Percentiles rank a stretch among this genome's conserved stretches.
phyloP scores from a whole-genome alignment of 257 asterid species.

The Scutellaria galericulata region DNA sequence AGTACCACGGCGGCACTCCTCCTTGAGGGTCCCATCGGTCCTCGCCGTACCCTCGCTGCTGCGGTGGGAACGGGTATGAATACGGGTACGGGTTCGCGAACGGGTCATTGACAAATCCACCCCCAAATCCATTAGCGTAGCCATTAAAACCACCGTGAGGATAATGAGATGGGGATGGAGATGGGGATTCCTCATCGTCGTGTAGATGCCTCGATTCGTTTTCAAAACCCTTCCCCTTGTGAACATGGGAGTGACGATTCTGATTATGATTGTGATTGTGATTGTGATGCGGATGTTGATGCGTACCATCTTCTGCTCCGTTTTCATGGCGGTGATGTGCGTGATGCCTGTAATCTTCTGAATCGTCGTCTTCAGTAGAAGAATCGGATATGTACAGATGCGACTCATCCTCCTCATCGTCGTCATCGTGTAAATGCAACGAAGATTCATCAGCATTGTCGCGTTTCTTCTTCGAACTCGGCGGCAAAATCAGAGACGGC shows the following conservation, averaged over 20 bases:
- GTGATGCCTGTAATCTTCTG: slow-evolving; percentile 38
- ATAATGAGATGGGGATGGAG: slow-evolving; percentile 32
- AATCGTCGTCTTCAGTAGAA: slow-evolving; percentile 51
- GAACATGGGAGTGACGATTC: slow-evolving; percentile 31
- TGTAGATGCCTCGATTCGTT: slow-evolving; percentile 31
- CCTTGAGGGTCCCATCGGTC: slow-evolving; percentile 52
- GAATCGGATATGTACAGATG: slow-evolving; percentile 69
- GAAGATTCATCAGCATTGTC: slow-evolving; percentile 43
- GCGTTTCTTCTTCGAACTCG: slow-evolving; percentile 46
- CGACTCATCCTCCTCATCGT: slow-evolving; percentile 53
- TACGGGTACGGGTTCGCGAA: slow-evolving; percentile 34
- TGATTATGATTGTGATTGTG: slow-evolving; percentile 29
- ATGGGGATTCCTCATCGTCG: slow-evolving; percentile 33
- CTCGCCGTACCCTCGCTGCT: slow-evolving; percentile 41
- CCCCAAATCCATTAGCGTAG: slow-evolving; percentile 35
- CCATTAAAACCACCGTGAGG: slow-evolving; percentile 43
- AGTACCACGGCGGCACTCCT: slow-evolving; percentile 40
- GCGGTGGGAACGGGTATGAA: slow-evolving; percentile 40
- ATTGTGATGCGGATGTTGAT: slow-evolving; percentile 17
- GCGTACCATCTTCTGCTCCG: slow-evolving; percentile 27
- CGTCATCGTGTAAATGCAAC: slow-evolving; percentile 44
- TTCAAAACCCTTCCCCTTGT: slow-evolving; percentile 36
- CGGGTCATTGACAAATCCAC: slow-evolving; percentile 40
- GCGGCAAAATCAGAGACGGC: slow-evolving; percentile 68
- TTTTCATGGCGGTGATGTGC: slow-evolving; percentile 12